phyloP scores from a whole-genome alignment of 2,329 filamentous ascomycete genomes.

The Penicillium sp. region DNA sequence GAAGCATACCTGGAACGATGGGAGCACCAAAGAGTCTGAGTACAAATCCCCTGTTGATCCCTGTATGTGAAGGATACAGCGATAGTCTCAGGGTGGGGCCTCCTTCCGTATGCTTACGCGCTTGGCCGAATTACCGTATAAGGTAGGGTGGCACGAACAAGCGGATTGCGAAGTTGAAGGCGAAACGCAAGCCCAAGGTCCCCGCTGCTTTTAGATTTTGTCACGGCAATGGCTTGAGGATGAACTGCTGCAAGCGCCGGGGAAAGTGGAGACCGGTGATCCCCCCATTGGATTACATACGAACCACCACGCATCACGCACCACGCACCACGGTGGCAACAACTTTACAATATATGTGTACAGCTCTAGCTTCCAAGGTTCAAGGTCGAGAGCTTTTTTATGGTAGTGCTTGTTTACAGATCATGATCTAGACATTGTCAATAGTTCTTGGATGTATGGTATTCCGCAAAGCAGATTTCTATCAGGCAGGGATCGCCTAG shows the following conservation, averaged over 20 bases:
- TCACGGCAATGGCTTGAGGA: background rate
- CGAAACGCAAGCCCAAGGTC: background rate
- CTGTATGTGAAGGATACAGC: background rate
- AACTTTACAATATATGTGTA: background rate
- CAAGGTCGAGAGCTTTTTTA: background rate
- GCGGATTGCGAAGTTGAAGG: background rate
- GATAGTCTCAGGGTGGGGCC: background rate
- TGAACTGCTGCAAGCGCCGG: background rate
- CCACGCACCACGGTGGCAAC: background rate
- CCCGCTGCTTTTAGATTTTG: background rate
- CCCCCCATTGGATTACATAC: background rate
- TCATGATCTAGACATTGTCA: background rate
- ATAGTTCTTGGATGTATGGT: constrained; percentile 11
- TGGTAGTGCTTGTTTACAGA: background rate
- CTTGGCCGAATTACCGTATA: too few relatives aligned
- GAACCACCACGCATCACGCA: background rate
- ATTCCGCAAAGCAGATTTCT: constrained; percentile 13
- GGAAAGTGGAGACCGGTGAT: background rate
- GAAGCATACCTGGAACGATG: background rate
- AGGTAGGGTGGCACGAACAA: too few relatives aligned
- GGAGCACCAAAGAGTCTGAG: background rate
- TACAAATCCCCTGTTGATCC: background rate
- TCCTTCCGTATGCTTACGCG: background rate
- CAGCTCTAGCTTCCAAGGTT: too few relatives aligned
- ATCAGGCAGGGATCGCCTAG: constrained; percentile 9